These are phyloP conservation scores for Camelina neglecta DNA, from an alignment of 345 rosid species.

Conservation along the genomic window DNA sequence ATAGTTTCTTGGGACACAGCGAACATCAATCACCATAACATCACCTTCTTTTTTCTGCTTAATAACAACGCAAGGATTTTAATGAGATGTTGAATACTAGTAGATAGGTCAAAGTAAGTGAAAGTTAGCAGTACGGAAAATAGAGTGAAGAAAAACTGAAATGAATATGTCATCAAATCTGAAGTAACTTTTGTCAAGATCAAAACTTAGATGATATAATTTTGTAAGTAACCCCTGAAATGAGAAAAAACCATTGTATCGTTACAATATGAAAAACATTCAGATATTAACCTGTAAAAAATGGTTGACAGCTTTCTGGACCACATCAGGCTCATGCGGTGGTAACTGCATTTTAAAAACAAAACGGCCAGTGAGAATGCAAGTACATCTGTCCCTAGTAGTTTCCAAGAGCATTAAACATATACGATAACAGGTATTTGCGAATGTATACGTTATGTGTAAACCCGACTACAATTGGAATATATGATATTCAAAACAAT, in stretches of 20 bases:
- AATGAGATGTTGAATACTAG: not conserved
- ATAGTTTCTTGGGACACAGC: conserved; percentile 69
- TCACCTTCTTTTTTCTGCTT: conserved; percentile 70
- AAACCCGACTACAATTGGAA: not conserved
- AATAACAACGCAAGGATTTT: conserved; percentile 30
- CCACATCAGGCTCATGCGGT: conserved; percentile 92
- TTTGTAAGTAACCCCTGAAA: conserved; percentile 1
- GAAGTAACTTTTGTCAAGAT: not conserved
- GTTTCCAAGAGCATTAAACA: conserved; percentile 19
- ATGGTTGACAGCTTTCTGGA: conserved; percentile 90
- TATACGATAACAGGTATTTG: conserved; percentile 4
- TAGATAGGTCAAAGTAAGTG: conserved; percentile 19
- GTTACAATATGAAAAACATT: conserved; percentile 7
- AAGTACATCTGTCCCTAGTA: not conserved
- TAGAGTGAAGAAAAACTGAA: conserved; percentile 1
- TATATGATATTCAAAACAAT: not conserved
- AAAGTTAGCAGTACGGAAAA: conserved; percentile 4
- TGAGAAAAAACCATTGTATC: not conserved
- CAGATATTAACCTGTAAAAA: conserved; percentile 74
- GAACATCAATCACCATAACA: conserved; percentile 78
- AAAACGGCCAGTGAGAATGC: conserved; percentile 14
- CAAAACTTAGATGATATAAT: not conserved
- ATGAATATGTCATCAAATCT: conserved; percentile 1
- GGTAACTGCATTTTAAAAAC: conserved; percentile 63
- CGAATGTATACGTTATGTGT: not conserved